Conservation (phyloP, 2,329 filamentous ascomycete genomes). For the Paraphoma chrysanthemicola region DNA sequence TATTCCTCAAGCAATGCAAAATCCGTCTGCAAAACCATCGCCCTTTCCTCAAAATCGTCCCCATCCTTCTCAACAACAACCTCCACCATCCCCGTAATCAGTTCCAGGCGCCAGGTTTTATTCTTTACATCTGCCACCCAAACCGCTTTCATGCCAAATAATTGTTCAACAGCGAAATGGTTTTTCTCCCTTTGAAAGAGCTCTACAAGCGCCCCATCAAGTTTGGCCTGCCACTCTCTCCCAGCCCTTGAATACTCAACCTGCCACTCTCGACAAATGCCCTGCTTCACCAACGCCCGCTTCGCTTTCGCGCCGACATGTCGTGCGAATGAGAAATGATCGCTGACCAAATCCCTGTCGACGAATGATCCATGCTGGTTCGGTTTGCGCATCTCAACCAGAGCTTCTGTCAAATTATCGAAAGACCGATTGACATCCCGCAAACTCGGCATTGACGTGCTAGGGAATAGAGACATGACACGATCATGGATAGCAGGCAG, state of each 20-base stretch:
- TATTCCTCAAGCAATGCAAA: constrained; percentile 8
- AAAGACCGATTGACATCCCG: constrained; percentile 1
- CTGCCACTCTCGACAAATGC: constrained; percentile 14
- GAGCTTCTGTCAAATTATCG: constrained; percentile 7
- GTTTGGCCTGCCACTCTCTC: constrained; percentile 6
- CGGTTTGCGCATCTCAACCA: background rate
- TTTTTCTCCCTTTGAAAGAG: background rate
- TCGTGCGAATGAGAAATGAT: constrained; percentile 12
- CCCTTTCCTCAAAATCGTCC: constrained; percentile 5
- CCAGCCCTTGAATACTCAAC: background rate
- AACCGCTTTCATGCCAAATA: constrained; percentile 14
- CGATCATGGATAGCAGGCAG: constrained; percentile 15
- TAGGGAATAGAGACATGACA: constrained; percentile 4
- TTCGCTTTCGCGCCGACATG: constrained; percentile 11
- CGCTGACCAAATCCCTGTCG: background rate
- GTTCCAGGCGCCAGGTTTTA: constrained; percentile 18
- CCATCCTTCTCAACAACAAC: constrained; percentile 1
- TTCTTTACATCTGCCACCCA: constrained; percentile 8
- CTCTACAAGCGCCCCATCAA: constrained; percentile 7
- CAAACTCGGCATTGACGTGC: constrained; percentile 9
- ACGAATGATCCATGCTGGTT: background rate
- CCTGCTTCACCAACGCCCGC: constrained; percentile 8
- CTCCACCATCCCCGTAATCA: constrained; percentile 13
- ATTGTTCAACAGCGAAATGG: background rate
- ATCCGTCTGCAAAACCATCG: background rate